These are phyloP conservation scores for Hibiscus mutabilis DNA, from an alignment of 345 rosid genomes.

Conservation along the genomic window DNA sequence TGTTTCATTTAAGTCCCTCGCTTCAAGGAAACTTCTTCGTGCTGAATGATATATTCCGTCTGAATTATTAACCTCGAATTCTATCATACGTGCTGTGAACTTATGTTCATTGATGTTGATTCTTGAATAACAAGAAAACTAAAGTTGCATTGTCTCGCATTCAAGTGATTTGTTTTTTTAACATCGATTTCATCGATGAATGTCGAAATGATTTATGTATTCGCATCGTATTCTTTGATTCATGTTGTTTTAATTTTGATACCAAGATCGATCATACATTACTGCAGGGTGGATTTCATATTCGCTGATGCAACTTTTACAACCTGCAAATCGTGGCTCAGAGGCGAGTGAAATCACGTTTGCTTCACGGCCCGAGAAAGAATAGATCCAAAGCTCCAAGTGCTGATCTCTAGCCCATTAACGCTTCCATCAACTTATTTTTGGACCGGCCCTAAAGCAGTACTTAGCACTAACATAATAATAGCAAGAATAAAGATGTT, in stretches of 20 bases:
- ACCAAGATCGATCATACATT: too few relatives aligned
- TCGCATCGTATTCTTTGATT: too few relatives aligned
- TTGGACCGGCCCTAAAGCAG: constrained; percentile 41
- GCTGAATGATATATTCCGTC: constrained; percentile 84
- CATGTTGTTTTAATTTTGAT: too few relatives aligned
- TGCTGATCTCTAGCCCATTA: constrained; percentile 42
- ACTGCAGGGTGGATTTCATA: too few relatives aligned
- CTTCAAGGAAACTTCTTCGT: constrained; percentile 52
- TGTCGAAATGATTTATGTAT: too few relatives aligned
- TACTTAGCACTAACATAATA: background rate
- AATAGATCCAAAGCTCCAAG: constrained; percentile 3
- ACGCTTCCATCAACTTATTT: constrained; percentile 37
- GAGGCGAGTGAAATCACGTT: too few relatives aligned
- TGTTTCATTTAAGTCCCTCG: constrained; percentile 63
- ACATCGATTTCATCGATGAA: too few relatives aligned
- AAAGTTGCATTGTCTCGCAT: background rate
- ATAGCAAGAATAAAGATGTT: background rate
- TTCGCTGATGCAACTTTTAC: too few relatives aligned
- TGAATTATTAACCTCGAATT: constrained; percentile 51
- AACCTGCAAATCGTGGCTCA: too few relatives aligned
- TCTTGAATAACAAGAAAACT: background rate
- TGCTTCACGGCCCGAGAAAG: background rate
- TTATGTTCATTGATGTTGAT: background rate
- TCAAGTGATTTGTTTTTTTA: too few relatives aligned
- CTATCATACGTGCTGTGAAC: background rate